Base-by-base conservation (phyloP, 805 yeast species). In the Starmerella potacharoeniae region DNA sequence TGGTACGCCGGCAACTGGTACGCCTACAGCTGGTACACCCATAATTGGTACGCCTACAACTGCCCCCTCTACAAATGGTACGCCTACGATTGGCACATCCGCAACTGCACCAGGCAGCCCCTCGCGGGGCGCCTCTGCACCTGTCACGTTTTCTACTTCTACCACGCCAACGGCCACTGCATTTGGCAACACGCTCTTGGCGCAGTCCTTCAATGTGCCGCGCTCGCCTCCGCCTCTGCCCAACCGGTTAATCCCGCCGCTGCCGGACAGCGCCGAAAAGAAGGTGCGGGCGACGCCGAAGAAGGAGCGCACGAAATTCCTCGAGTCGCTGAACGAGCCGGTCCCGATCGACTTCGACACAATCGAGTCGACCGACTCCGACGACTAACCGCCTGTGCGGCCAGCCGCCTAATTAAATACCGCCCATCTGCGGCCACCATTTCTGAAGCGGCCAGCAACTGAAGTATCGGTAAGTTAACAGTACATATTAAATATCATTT, bases 331-430 rank as follows among this genome's bases (percentile, higher is more conserved):
- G n/a, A 50, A 53, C 13, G 37, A 34, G 43, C 50, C 50, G 2
- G 9, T 34, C 16, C 34, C 31, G n/a, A 35, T 34, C 16, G 60
- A 52, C 29, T 49, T 52, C 37, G 58, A 54, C 17, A 59, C 53
- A 11, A 47, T 62, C 36, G 63, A 56, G 16, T 58, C 63, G 5
- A 62, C 65, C 4, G 65, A 62, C 46, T 58, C 60, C 8, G 64
- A 62, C 47, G 42, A 48, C 28, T 36, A 29, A n/a, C 33, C 4
- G 5, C 10, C 34, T 4, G n/a, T n/a, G n/a, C n/a, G n/a, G n/a
- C n/a, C n/a, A n/a, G n/a, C n/a, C n/a, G n/a, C n/a, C n/a, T n/a
- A n/a, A 34, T 13, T 17, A 1, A 36, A 41, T 22, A 2, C 22
- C 22, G 22, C 22, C 22, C 22, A 22, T 22, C 3, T 22, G 22